phyloP scores from a whole-genome alignment of 129 eudicot species.

The Dittrichia graveolens region DNA sequence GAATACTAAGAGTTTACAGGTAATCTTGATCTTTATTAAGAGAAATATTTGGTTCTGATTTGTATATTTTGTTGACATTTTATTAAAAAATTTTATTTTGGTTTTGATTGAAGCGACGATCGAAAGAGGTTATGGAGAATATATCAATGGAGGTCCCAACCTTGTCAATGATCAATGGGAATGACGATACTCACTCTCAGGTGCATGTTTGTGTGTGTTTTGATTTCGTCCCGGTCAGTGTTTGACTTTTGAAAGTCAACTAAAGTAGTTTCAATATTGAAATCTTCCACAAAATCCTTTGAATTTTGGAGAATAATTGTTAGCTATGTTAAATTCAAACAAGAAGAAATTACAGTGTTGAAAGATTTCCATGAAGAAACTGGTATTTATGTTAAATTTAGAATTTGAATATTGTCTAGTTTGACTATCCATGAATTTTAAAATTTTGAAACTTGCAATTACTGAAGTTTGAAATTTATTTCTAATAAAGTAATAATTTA shows the following conservation, averaged over 20 bases:
- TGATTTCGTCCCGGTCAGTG: neutral
- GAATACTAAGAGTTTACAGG: constrained; percentile 42
- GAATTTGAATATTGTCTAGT: neutral
- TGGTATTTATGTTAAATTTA: neutral
- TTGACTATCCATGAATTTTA: neutral
- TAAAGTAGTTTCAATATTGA: neutral
- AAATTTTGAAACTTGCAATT: neutral
- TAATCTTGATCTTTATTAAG: neutral
- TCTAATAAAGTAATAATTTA: neutral
- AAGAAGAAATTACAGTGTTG: no score
- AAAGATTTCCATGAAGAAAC: neutral
- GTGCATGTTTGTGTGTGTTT: constrained; percentile 31
- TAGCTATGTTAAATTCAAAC: neutral
- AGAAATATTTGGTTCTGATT: constrained; percentile 3
- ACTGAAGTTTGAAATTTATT: neutral
- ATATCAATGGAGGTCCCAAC: constrained; percentile 42
- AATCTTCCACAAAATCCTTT: neutral
- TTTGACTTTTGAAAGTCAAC: constrained; percentile 25
- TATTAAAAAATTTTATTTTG: neutral
- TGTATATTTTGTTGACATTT: neutral
- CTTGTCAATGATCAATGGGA: constrained; percentile 30
- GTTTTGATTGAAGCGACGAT: constrained; percentile 32
- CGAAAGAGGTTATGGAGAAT: constrained; percentile 17
- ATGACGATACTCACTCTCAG: constrained; percentile 32
- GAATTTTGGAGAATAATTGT: neutral